Conservation (phyloP, 768 basidiomycete genomes). For the Suillus subaureus region DNA sequence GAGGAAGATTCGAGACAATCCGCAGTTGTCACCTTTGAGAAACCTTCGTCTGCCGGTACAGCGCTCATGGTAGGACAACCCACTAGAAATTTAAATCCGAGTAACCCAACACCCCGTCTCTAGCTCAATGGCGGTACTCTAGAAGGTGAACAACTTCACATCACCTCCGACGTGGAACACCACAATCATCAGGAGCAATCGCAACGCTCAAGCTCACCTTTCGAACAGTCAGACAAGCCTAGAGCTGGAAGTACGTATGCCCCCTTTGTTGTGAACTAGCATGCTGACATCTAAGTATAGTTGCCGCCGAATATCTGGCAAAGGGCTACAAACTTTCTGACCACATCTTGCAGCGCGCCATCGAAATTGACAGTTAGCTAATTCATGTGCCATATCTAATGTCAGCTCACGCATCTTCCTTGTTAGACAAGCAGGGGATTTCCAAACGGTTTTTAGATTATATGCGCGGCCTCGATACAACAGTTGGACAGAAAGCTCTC, state of each 20-base stretch:
- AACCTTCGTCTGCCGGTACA: slow-evolving; percentile 80
- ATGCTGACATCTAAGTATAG: slow-evolving; percentile 36
- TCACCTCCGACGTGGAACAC: slow-evolving; percentile 69
- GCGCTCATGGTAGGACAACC: slow-evolving; percentile 66
- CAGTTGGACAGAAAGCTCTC: slow-evolving; percentile 67
- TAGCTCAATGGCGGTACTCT: slow-evolving; percentile 78
- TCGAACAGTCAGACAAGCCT: slow-evolving; percentile 92
- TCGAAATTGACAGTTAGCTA: slow-evolving; percentile 70
- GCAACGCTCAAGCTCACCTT: slow-evolving; percentile 38
- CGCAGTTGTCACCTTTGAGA: slow-evolving; percentile 85
- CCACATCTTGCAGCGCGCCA: slow-evolving; percentile 72
- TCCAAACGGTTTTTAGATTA: slow-evolving; percentile 83
- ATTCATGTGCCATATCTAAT: background rate
- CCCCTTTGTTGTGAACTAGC: background rate
- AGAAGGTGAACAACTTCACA: slow-evolving; percentile 67
- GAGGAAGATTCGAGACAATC: slow-evolving; percentile 38
- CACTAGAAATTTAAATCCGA: rapidly evolving
- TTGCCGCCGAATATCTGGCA: slow-evolving; percentile 93
- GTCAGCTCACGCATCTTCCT: background rate
- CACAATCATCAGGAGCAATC: slow-evolving; percentile 52
- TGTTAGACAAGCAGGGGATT: slow-evolving; percentile 79
- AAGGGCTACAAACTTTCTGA: slow-evolving; percentile 86
- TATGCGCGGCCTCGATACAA: slow-evolving; percentile 70
- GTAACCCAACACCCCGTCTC: slow-evolving; percentile 1
- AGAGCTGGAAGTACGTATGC: slow-evolving; percentile 69